phyloP scores from a whole-genome alignment of 2,329 filamentous ascomycete species.

The Elsinoe arachidis region DNA sequence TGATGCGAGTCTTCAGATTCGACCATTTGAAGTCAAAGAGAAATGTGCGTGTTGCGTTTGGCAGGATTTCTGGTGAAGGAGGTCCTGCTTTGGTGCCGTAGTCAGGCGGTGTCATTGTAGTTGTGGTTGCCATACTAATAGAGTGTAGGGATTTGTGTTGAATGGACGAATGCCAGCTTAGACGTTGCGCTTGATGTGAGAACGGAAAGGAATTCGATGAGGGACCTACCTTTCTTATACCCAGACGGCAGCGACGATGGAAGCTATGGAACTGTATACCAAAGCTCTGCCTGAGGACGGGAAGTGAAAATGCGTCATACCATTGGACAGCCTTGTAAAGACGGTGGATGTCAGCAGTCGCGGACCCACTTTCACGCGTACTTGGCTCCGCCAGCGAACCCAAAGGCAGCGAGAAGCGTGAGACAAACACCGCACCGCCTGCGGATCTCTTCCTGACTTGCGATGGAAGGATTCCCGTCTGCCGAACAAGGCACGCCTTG shows the following conservation, averaged over 20 bases:
- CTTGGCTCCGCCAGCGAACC: background rate
- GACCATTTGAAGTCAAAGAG: constrained; percentile 4
- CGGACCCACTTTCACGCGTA: constrained; percentile 5
- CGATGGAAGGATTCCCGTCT: background rate
- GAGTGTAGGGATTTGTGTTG: background rate
- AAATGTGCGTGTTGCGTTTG: background rate
- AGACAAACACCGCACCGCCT: background rate
- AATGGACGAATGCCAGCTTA: background rate
- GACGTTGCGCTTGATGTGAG: background rate
- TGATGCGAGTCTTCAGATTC: constrained; percentile 3
- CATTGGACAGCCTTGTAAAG: background rate
- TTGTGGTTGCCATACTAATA: background rate
- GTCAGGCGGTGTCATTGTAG: background rate
- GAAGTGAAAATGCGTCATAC: background rate
- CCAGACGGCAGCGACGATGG: background rate
- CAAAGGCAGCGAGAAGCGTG: background rate
- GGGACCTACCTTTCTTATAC: background rate
- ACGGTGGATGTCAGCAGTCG: background rate
- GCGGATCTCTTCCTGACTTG: background rate
- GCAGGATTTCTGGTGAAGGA: background rate
- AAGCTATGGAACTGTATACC: background rate
- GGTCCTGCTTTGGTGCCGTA: background rate
- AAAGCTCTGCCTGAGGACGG: background rate
- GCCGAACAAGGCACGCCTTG: background rate
- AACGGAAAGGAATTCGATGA: background rate